These are phyloP conservation scores for Lactarius deliciosus DNA, from an alignment of 768 basidiomycete species.

Conservation along the genomic window DNA sequence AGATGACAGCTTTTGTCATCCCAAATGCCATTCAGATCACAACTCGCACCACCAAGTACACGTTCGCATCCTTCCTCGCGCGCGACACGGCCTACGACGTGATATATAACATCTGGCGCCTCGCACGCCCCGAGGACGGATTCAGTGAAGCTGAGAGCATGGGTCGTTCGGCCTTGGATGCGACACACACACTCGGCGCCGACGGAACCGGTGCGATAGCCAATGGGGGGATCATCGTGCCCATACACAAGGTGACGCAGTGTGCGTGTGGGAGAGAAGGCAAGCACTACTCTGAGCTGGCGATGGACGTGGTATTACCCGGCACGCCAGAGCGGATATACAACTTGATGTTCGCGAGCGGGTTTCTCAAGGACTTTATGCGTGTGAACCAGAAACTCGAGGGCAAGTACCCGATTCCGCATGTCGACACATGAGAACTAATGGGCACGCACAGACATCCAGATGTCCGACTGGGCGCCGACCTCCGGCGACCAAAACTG, in stretches of 20 bases:
- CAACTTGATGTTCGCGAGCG: conserved; percentile 94
- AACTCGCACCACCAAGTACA: conserved; percentile 81
- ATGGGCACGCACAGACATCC: conserved; percentile 61
- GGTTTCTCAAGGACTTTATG: conserved; percentile 95
- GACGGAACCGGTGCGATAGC: conserved; percentile 16
- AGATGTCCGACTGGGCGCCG: conserved; percentile 94
- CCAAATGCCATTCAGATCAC: conserved; percentile 94
- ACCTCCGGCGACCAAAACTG: conserved; percentile 58
- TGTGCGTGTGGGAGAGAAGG: conserved; percentile 75
- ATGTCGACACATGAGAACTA: not conserved
- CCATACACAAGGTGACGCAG: conserved; percentile 54
- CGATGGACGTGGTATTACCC: conserved; percentile 77
- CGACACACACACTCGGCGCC: conserved; percentile 4
- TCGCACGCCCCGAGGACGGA: conserved; percentile 69
- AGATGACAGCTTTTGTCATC: conserved; percentile 96
- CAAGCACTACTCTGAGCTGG: conserved; percentile 67
- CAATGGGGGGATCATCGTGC: conserved; percentile 24
- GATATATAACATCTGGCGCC: conserved; percentile 92
- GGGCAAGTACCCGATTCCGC: conserved; percentile 52
- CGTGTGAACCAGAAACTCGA: conserved; percentile 80
- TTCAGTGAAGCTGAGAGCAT: conserved; percentile 18
- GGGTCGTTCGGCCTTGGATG: conserved; percentile 19
- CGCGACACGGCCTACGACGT: conserved; percentile 96
- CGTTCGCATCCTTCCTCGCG: conserved; percentile 94
- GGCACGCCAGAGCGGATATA: conserved; percentile 95